These are phyloP conservation scores for Dichomitus squalens DNA, from an alignment of 1,284 basidiomycete genomes.

Conservation along the genomic window DNA sequence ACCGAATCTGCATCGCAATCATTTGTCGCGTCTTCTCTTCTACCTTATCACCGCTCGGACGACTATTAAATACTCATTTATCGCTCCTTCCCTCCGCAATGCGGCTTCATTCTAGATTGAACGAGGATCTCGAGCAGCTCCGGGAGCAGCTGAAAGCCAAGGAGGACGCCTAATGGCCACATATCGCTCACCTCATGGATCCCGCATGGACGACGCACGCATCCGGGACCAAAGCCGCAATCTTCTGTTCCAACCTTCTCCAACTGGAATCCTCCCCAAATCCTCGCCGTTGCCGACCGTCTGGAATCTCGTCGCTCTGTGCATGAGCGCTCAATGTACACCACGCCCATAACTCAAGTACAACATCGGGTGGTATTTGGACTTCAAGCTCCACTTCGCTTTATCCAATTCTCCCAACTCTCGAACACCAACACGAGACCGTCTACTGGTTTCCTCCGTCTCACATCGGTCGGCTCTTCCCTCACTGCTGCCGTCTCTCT, in stretches of 20 bases:
- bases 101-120: constrained; percentile 54
- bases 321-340: constrained; percentile 15
- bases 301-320: constrained; percentile 2
- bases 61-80: constrained; percentile 52
- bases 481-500: not conserved
- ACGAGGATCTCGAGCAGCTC: constrained; percentile 60
- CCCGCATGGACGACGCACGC: constrained; percentile 19
- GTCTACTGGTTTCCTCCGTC: constrained; percentile 3
- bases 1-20: constrained; percentile 1
- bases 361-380: constrained; percentile 13
- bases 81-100: constrained; percentile 27
- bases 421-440: constrained; percentile 7
- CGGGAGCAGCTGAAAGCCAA: constrained; percentile 42
- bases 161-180: constrained; percentile 25
- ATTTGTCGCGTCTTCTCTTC: constrained; percentile 6
- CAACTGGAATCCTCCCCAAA: constrained; percentile 18
- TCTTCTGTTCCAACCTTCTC: constrained; percentile 9
- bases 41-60: constrained; percentile 23
- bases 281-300: constrained; percentile 4
- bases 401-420: constrained; percentile 6
- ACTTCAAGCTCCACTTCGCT: constrained; percentile 5
- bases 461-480: not conserved
- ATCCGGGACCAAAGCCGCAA: constrained; percentile 7
- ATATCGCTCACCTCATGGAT: constrained; percentile 21
- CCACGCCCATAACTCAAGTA: constrained; percentile 10